Evolutionary conservation across 805 yeast genomes (phyloP).

Genomic region (Metschnikowia sp.): DNA sequence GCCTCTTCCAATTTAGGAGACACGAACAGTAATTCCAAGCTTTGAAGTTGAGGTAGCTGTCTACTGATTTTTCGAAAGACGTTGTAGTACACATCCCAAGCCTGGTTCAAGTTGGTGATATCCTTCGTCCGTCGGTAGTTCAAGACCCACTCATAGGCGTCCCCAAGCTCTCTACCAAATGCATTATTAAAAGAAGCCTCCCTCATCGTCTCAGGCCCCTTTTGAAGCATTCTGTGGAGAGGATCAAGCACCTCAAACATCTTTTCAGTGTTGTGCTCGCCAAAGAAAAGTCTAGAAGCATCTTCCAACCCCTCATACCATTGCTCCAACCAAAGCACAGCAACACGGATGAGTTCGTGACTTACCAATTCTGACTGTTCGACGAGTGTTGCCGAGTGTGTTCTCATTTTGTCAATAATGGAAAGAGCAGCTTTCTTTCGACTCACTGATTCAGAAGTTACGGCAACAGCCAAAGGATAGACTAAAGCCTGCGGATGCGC

Average conservation of each 20-base stretch:
- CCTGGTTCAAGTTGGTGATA: slow-evolving; percentile 85
- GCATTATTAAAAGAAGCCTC: slow-evolving; percentile 91
- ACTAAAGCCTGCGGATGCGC: slow-evolving; percentile 97
- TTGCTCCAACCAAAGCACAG: slow-evolving; percentile 95
- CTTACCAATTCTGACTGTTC: slow-evolving; percentile 94
- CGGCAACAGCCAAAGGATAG: slow-evolving; percentile 93
- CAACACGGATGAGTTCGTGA: slow-evolving; percentile 87
- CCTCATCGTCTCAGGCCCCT: slow-evolving; percentile 88
- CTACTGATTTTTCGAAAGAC: slow-evolving; percentile 89
- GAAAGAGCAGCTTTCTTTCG: slow-evolving; percentile 90
- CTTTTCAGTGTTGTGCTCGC: slow-evolving; percentile 90
- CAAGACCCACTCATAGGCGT: slow-evolving; percentile 91
- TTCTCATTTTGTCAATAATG: slow-evolving; percentile 87
- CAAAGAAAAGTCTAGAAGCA: slow-evolving; percentile 89
- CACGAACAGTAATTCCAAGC: slow-evolving; percentile 86
- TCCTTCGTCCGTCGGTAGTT: slow-evolving; percentile 84
- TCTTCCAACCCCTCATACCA: slow-evolving; percentile 98
- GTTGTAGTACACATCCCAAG: slow-evolving; percentile 95
- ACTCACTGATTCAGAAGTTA: slow-evolving; percentile 85
- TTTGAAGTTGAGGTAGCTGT: slow-evolving; percentile 82
- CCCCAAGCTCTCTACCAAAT: slow-evolving; percentile 87
- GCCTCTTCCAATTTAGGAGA: slow-evolving; percentile 86
- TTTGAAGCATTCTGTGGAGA: slow-evolving; percentile 75
- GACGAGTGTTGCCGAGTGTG: slow-evolving; percentile 79
- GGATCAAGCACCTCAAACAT: slow-evolving; percentile 93